These are phyloP conservation scores for Solanum tarapatanum DNA, from an alignment of 257 asterid genomes.

Conservation along the genomic window DNA sequence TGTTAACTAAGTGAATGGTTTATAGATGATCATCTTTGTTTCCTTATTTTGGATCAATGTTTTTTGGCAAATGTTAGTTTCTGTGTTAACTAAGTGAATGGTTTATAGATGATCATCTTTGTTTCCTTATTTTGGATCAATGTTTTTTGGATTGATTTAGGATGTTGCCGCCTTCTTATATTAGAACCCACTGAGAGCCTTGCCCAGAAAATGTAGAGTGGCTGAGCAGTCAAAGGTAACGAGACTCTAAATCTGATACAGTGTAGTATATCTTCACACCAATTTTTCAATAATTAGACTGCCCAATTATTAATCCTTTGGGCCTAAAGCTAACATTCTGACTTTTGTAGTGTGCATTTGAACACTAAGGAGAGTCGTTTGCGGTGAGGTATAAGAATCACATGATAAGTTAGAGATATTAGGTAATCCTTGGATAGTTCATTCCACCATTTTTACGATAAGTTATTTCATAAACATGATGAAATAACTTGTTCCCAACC, in stretches of 20 bases:
- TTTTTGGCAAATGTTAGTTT: not conserved
- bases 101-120: not conserved
- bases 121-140: not conserved
- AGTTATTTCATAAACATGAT: rapidly evolving
- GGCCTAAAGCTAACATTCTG: not conserved
- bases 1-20: too few relatives aligned
- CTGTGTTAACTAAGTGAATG: not conserved
- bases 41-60: too few relatives aligned
- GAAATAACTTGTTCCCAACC: not conserved
- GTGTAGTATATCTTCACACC: not conserved
- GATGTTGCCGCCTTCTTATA: not conserved
- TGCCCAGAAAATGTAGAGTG: not conserved
- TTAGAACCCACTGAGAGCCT: not conserved
- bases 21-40: too few relatives aligned
- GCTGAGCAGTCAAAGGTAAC: not conserved
- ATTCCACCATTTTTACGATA: not conserved
- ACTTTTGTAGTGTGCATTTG: not conserved
- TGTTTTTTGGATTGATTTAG: not conserved
- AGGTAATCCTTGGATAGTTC: not conserved
- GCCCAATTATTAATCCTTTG: not conserved
- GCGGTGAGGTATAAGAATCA: too few relatives aligned
- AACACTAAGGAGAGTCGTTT: too few relatives aligned
- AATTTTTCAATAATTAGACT: not conserved
- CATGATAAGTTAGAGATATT: not conserved
- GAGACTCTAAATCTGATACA: not conserved